Percentiles rank a stretch among this genome's conserved stretches.
Evolutionary conservation across 2,329 filamentous ascomycete species (phyloP).

Genomic region (Aspergillus terreus): DNA sequence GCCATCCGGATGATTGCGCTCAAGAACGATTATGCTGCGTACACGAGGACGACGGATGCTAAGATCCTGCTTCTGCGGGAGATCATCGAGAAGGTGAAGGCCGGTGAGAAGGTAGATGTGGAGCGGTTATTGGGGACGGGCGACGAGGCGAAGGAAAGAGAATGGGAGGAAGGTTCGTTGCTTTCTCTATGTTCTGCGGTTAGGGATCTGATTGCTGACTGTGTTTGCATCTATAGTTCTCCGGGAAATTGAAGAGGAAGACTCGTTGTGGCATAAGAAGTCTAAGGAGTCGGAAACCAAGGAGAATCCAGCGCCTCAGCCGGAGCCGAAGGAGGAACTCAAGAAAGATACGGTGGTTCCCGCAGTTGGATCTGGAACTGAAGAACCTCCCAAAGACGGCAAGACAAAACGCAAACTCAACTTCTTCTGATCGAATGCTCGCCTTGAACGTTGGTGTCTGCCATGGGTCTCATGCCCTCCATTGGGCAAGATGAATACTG

Average conservation of each 20-base stretch:
- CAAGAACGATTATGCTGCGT: slow-evolving; percentile 69
- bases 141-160: slow-evolving; percentile 67
- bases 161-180: slow-evolving; percentile 78
- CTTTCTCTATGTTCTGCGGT: background rate
- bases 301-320: slow-evolving; percentile 7
- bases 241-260: slow-evolving; percentile 39
- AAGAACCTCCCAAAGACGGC: slow-evolving; percentile 12
- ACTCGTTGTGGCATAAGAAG: slow-evolving; percentile 35
- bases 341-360: slow-evolving; percentile 16
- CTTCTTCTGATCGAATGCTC: slow-evolving; percentile 23
- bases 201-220: slow-evolving; percentile 2
- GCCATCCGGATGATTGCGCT: slow-evolving; percentile 87
- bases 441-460: background rate
- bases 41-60: slow-evolving; percentile 71
- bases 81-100: slow-evolving; percentile 45
- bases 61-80: slow-evolving; percentile 74
- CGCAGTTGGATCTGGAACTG: slow-evolving; percentile 8
- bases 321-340: slow-evolving; percentile 6
- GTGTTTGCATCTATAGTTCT: slow-evolving; percentile 25
- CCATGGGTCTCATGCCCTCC: background rate
- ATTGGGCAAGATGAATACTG: background rate
- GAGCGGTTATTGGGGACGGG: slow-evolving; percentile 77
- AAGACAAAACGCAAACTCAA: slow-evolving; percentile 22
- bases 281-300: slow-evolving; percentile 9
- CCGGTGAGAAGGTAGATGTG: slow-evolving; percentile 69